Evolutionary conservation across 768 basidiomycete genomes (phyloP).

Genomic region (Boletus vinaceobasis): DNA sequence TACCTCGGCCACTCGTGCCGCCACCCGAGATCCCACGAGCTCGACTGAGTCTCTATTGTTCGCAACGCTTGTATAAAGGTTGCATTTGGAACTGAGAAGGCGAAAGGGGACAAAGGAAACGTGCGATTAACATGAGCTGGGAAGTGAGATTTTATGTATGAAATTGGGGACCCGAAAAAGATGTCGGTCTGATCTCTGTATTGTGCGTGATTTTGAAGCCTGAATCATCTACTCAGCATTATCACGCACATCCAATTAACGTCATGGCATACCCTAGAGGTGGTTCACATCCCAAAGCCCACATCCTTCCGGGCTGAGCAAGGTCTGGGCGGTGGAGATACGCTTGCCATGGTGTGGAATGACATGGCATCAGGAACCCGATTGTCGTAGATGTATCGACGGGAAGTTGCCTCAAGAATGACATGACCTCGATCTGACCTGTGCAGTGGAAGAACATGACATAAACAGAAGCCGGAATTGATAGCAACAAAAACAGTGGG

Average conservation of each 20-base stretch:
- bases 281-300: constrained; percentile 92
- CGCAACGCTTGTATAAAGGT: constrained; percentile 22
- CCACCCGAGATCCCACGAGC: constrained; percentile 42
- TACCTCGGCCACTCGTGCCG: constrained; percentile 78
- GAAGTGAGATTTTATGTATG: constrained; percentile 67
- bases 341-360: constrained; percentile 91
- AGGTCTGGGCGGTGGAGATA: constrained; percentile 75
- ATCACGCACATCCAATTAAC: neutral
- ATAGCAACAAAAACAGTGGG: constrained; percentile 43
- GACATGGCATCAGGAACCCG: constrained; percentile 93
- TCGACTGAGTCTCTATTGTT: constrained; percentile 27
- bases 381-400: constrained; percentile 51
- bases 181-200: constrained; percentile 81
- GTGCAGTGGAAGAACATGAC: constrained; percentile 71
- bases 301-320: constrained; percentile 52
- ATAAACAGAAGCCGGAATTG: constrained; percentile 64
- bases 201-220: constrained; percentile 42
- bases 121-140: constrained; percentile 55
- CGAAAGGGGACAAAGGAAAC: constrained; percentile 63
- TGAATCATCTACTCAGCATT: constrained; percentile 21
- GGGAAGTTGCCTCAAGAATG: constrained; percentile 59
- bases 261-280: constrained; percentile 65
- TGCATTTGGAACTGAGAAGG: constrained; percentile 48
- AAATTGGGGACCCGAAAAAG: constrained; percentile 70
- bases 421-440: constrained; percentile 75